Base-by-base conservation (phyloP, 345 rosid genomes). In the Toxicodendron radicans region DNA sequence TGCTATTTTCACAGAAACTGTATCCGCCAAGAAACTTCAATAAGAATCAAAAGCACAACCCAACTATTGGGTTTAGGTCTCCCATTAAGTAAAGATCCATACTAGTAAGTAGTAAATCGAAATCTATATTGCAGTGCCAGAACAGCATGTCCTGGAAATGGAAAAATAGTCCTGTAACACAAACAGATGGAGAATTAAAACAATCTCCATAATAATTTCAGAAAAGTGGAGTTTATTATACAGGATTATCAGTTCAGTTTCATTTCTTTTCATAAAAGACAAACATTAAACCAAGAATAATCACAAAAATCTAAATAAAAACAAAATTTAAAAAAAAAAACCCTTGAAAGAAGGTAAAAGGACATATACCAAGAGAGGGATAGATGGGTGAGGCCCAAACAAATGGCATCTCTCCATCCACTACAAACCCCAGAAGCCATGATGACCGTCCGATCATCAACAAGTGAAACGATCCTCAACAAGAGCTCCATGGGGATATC, bases 381-480 rank as follows among this genome's bases (percentile, higher is more conserved):
- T 27, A 95, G 92, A 78, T 86, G 89, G 20, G 97, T 84, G 75
- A 89, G 87, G 58, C 98, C 99, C 78, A 90, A 76, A 67, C 88
- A 81, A 54, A 95, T 80, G 4, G 94, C 91, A 78, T 95, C 99
- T 79, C 97, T 91, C 98, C 99, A 95, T 10, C 97, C 98, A 66
- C 78, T 64, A 45, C 98, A 95, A 79, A 95, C 99, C 75, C 89
- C 94, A 74, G 96, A 91, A 79, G 96, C 98, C 78, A 81, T 73
- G 53, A 95, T 86, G n/a, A 86, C 81, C 0, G 85, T 90, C 58
- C 90, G 92, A 80, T 92, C 98, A 85, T 85, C 87, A 9, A 87
- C 92, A 46, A 92, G 93, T 0, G 98, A 89, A 68, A 91, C 76
- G 56, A 95, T 87, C 77, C 92, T 78, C 78, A 90, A 73, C 68